Evolutionary conservation across 2,329 filamentous ascomycete genomes (phyloP), one percentile per base, ranked within the genome.

Genomic region (Nannizzia gypsea): DNA sequence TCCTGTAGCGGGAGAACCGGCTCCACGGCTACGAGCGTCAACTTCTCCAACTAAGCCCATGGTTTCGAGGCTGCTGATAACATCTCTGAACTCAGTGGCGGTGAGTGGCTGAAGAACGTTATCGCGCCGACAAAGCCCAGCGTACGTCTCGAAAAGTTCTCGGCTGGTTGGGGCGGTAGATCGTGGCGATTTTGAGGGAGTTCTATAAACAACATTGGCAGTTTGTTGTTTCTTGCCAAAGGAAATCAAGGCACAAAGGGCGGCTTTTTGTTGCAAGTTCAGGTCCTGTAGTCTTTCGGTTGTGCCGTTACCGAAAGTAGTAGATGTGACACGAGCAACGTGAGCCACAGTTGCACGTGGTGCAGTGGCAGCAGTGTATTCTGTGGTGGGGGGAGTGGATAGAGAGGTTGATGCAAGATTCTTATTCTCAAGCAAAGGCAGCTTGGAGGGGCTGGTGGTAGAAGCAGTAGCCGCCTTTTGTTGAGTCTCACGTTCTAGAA

Each of bases 261-360:
- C 90, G 3, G 92, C 93, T 72, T 96, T 97, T 73, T 99, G 93
- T 70, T 99, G 95, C 1, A 99, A 80, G 70, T 97, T 99, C 60
- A 99, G 82, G 3, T 86, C 85, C 72, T 88, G 87, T 13, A 99
- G 83, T 61, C 93, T 84, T 67, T 96, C 90, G 11, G 81, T 83
- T 1, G 90, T 88, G 38, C 91, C 91, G 66, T 96, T 92, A 71
- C 88, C 89, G 73, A 99, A 96, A 1, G 90, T 88, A 3, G 89
- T 84, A 0, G 91, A 85, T 0, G 93, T 96, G 62, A 97, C 86
- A 67, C 89, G 90, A 70, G 93, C 95, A 67, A 99, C 83, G 71
- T 99, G 93, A 0, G 84, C 84, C 65, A 99, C 95, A 28, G 85
- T 90, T 34, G 90, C 93, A 62, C 91, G 86, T 2, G 93, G 93